Percentiles rank a stretch among this genome's conserved stretches.
Evolutionary conservation across 2,329 filamentous ascomycete genomes (phyloP).

Genomic region (Sporothrix protearum): DNA sequence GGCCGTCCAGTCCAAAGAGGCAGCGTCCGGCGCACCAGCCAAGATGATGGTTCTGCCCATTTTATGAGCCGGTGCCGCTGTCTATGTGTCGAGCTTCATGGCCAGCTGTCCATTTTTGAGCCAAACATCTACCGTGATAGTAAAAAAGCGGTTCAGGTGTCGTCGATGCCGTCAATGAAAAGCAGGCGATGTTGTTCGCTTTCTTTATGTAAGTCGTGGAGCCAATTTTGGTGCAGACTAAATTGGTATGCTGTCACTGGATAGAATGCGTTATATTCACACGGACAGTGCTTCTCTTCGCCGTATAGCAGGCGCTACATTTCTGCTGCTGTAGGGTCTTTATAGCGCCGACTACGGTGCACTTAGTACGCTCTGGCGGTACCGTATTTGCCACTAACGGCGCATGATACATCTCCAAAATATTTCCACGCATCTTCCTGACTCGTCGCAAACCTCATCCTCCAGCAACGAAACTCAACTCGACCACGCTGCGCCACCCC

Average conservation of each 20-base stretch:
- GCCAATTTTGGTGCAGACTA: too few relatives aligned
- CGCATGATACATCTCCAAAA: background rate
- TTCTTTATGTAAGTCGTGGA: too few relatives aligned
- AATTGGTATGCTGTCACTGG: too few relatives aligned
- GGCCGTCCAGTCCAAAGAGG: constrained; percentile 51
- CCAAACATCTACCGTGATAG: too few relatives aligned
- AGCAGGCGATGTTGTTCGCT: too few relatives aligned
- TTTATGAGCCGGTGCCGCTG: background rate
- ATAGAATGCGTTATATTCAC: too few relatives aligned
- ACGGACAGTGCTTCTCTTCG: too few relatives aligned
- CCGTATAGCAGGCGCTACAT: too few relatives aligned
- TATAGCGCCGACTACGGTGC: background rate
- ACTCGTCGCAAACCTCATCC: background rate
- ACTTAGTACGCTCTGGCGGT: background rate
- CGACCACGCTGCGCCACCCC: background rate
- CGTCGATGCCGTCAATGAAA: too few relatives aligned
- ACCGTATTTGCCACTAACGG: background rate
- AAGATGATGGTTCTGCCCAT: constrained; percentile 36
- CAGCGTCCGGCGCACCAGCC: constrained; percentile 56
- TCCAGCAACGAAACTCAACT: background rate
- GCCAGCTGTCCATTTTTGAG: too few relatives aligned
- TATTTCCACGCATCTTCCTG: background rate
- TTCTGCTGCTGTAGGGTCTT: too few relatives aligned
- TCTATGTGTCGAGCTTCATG: background rate
- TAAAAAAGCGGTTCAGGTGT: too few relatives aligned